Base-by-base conservation (phyloP, 805 yeast genomes). In the Kuraishia piskuri region DNA sequence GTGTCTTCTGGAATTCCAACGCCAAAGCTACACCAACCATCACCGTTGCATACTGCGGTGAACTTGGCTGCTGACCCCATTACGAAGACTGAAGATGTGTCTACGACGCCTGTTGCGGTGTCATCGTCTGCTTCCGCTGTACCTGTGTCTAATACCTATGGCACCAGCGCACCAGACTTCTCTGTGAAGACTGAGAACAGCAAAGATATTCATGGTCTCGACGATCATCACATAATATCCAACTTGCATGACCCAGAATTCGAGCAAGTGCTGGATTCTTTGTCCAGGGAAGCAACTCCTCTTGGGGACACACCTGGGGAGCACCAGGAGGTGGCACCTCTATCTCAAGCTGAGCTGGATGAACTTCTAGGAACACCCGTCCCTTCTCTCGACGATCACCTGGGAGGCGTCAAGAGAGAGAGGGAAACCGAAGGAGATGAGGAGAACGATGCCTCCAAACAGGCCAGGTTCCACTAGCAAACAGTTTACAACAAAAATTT, bases 331-430 rank as follows among this genome's bases (percentile, higher is more conserved):
- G 26, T 31, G 24, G 37, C 50, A 4, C 50, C 50, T 26, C 24
- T 48, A 31, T 55, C 61, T 24, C 57, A 56, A 20, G 54, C 56
- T 57, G 57, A 61, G 58, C 45, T 63, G 52, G 65, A 61, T 20
- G 55, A 55, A 37, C 51, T 60, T 22, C 61, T 60, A 12, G 50
- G 40, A 9, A 48, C 22, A 19, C 22, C 14, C 10, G 40, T 22
- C 22, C 24, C 36, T 48, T 22, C 46, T 53, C 46, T 19, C 7
- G 40, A 17, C 2, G 20, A 22, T 19, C 48, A 47, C 17, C 21
- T n/a, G 17, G 55, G 22, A 3, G 40, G 47, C 31, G 23, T 44
- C 45, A 36, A 51, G 50, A 51, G 46, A 46, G 40, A 46, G 20
- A 51, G 37, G 5, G 52, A 47, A 3, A 20, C 22, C 12, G 50